Percentiles rank a stretch among this genome's conserved stretches.
Evolutionary conservation across 2,329 filamentous ascomycete species (phyloP).

Genomic region (Exophiala oligosperma): DNA sequence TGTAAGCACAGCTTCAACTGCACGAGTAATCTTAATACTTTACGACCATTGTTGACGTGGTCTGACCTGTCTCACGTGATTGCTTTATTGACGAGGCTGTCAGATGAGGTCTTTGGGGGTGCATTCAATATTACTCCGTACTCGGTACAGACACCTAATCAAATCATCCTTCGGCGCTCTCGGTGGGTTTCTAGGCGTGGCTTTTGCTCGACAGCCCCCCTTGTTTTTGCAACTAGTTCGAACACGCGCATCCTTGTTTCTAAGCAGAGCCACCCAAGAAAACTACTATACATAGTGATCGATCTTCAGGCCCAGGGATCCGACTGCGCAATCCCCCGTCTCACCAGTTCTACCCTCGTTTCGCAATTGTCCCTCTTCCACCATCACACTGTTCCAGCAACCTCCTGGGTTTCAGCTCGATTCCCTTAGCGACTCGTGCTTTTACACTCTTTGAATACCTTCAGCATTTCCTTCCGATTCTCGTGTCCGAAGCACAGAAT

Average conservation of each 20-base stretch:
- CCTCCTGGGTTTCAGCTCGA: neutral
- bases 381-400: neutral
- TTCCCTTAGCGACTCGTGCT: neutral
- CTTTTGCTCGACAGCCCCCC: too few relatives aligned
- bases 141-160: too few relatives aligned
- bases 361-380: neutral
- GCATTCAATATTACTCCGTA: neutral
- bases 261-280: neutral
- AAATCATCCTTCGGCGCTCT: too few relatives aligned
- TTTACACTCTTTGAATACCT: neutral
- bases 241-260: neutral
- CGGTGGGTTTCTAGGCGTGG: too few relatives aligned
- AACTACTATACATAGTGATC: neutral
- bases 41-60: neutral
- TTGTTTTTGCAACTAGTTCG: neutral
- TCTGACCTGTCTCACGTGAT: neutral
- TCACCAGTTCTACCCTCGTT: neutral
- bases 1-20: neutral
- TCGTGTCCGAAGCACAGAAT: neutral
- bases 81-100: neutral
- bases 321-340: neutral
- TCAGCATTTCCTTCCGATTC: neutral
- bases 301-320: neutral
- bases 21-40: neutral
- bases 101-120: neutral